A percentile compares a stretch with the other conserved stretches of the same genome.
Conservation (phyloP, 257 asterid species). For the Mitragyna speciosa region DNA sequence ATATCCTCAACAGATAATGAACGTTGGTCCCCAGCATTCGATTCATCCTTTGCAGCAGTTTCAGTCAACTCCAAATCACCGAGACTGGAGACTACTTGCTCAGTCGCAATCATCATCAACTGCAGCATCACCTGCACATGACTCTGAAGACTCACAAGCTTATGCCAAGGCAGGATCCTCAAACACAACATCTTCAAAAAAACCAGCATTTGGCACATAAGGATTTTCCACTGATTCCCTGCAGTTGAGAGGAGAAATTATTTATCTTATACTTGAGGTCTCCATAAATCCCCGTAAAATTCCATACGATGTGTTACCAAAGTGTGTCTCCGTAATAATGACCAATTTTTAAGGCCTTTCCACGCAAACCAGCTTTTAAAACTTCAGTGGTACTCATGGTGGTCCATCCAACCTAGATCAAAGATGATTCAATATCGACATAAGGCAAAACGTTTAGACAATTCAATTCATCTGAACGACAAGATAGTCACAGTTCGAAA, state of each 20-base stretch:
- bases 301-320: constrained; percentile 48
- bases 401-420: constrained; percentile 78
- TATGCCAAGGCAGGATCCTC: constrained; percentile 72
- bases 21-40: constrained; percentile 48
- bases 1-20: constrained; percentile 64
- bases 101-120: constrained; percentile 46
- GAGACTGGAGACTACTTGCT: constrained; percentile 49
- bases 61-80: constrained; percentile 55
- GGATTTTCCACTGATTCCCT: constrained; percentile 84
- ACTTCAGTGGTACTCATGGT: constrained; percentile 83
- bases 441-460: neutral
- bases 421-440: constrained; percentile 2
- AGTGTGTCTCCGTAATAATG: constrained; percentile 83
- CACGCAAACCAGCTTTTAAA: constrained; percentile 79
- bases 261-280: neutral
- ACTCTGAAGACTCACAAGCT: constrained; percentile 45
- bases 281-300: neutral
- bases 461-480: constrained; percentile 4
- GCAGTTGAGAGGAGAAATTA: constrained; percentile 26
- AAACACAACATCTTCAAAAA: constrained; percentile 72
- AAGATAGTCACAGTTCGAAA: constrained; percentile 17
- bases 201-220: constrained; percentile 88
- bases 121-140: constrained; percentile 54
- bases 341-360: constrained; percentile 78
- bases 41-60: constrained; percentile 40